Base-by-base conservation (phyloP, 2,329 filamentous ascomycete genomes). In the Aspergillus pseudonomiae region DNA sequence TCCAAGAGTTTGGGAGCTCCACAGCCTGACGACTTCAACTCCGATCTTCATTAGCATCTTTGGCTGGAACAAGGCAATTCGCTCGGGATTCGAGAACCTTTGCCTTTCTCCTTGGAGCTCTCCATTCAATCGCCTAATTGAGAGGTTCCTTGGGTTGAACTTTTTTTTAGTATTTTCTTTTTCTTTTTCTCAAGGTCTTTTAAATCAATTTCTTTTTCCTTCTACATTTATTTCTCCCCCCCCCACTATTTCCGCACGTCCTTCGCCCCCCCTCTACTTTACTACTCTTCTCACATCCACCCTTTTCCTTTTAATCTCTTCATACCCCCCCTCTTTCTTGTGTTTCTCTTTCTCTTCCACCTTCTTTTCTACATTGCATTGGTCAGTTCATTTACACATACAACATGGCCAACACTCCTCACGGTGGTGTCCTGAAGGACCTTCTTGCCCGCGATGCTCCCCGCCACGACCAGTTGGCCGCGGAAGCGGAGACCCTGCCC, bases 381-480 rank as follows among this genome's bases (percentile, higher is more conserved):
- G 26, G 60, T 60, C 48, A 55, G 57, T 56, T 58, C 64, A 45
- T 57, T 64, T 60, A 57, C 56, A 55, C 58, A 61, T 59, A 50
- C 68, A 75, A 63, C 66, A 84, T 84, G 81, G 82, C 83, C 70
- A 84, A 84, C 71, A 69, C 78, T 74, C 91, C 92, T 70, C 91
- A 95, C 78, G 94, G 94, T 83, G 95, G 95, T 77, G 85, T 94
- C 85, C 92, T 99, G 77, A 98, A 98, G 91, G 95, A 99, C 86
- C 88, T 99, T 78, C 87, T 98, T 73, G 94, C 93, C 70, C 91
- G 95, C 82, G 95, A 99, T 87, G 87, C 89, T 68, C 91, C 92
- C 71, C 89, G 91, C 76, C 90, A 95, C 70, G 85, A 85, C 68
- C 85, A 97, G 83, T 91, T 99, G 67, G 83, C 84, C 62, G 87